These are phyloP conservation scores for Trametes versicolor DNA, from an alignment of 1,284 basidiomycete species.

Conservation along the genomic window DNA sequence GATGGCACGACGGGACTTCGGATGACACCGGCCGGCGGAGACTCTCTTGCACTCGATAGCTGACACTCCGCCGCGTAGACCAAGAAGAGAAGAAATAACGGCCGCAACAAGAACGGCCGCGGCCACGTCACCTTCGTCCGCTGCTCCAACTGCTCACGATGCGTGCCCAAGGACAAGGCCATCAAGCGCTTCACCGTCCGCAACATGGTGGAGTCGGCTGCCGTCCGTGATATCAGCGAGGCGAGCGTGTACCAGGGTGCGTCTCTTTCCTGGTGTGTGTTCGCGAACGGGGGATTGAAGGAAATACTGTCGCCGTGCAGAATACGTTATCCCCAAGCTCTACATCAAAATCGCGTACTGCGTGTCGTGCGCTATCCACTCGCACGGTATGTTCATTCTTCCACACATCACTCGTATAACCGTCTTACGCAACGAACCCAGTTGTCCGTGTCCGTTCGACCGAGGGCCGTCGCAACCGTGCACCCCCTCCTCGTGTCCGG, in stretches of 20 bases:
- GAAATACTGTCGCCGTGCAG: constrained; percentile 52
- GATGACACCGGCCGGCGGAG: constrained; percentile 38
- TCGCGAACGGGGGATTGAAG: not conserved
- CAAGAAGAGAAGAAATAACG: constrained; percentile 99
- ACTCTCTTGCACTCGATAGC: constrained; percentile 14
- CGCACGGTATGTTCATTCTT: constrained; percentile 76
- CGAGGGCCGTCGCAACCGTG: constrained; percentile 94
- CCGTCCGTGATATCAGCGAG: constrained; percentile 97
- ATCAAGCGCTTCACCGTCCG: constrained; percentile 99
- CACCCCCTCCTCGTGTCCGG: constrained; percentile 93
- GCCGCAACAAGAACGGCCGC: constrained; percentile 98
- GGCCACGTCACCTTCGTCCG: constrained; percentile 95
- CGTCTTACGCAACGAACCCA: constrained; percentile 42
- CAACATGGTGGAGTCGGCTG: constrained; percentile 99
- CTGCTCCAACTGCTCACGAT: constrained; percentile 98
- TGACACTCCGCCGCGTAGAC: constrained; percentile 64
- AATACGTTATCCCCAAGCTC: constrained; percentile 97
- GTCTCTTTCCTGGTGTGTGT: constrained; percentile 41
- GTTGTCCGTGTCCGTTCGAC: constrained; percentile 96
- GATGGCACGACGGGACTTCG: constrained; percentile 40
- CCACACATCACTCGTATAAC: too few species aligned
- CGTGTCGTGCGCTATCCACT: constrained; percentile 99
- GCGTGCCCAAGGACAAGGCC: constrained; percentile 97
- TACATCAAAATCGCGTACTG: constrained; percentile 99
- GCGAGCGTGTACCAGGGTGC: constrained; percentile 93